Evolutionary conservation across 352 stramenopile species (phyloP).

Genomic region (Sclerospora graminicola): DNA sequence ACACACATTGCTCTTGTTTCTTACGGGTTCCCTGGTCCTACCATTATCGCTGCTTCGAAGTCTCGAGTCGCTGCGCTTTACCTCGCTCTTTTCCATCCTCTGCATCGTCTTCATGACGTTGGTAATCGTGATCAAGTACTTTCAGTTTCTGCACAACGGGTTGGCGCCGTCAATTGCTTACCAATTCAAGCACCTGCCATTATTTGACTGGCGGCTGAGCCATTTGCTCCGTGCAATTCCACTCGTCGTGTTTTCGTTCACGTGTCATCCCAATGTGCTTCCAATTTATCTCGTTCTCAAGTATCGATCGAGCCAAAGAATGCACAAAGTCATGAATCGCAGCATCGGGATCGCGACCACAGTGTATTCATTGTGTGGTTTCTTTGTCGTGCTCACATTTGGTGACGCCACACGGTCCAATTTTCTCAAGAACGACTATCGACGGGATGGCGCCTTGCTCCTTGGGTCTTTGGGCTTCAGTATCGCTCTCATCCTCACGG

Average conservation of each 20-base stretch:
- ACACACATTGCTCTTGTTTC: constrained; percentile 54
- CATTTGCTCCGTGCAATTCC: constrained; percentile 63
- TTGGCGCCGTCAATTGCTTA: constrained; percentile 51
- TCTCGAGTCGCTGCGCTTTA: constrained; percentile 75
- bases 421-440: constrained; percentile 85
- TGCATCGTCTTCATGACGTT: constrained; percentile 85
- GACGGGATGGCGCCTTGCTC: constrained; percentile 53
- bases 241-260: constrained; percentile 84
- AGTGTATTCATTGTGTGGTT: constrained; percentile 69
- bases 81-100: constrained; percentile 81
- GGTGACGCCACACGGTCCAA: constrained; percentile 67
- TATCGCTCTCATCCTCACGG: constrained; percentile 71
- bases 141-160: constrained; percentile 72
- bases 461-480: constrained; percentile 69
- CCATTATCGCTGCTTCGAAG: constrained; percentile 76
- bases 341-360: constrained; percentile 65
- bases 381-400: constrained; percentile 84
- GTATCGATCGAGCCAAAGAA: constrained; percentile 62
- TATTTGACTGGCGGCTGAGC: constrained; percentile 58
- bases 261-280: constrained; percentile 82
- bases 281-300: constrained; percentile 86
- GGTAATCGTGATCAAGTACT: constrained; percentile 86
- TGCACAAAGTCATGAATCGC: constrained; percentile 86
- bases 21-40: constrained; percentile 53
- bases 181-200: constrained; percentile 60